Evolutionary conservation across 345 rosid genomes (phyloP).

Genomic region (Ricinus communis): DNA sequence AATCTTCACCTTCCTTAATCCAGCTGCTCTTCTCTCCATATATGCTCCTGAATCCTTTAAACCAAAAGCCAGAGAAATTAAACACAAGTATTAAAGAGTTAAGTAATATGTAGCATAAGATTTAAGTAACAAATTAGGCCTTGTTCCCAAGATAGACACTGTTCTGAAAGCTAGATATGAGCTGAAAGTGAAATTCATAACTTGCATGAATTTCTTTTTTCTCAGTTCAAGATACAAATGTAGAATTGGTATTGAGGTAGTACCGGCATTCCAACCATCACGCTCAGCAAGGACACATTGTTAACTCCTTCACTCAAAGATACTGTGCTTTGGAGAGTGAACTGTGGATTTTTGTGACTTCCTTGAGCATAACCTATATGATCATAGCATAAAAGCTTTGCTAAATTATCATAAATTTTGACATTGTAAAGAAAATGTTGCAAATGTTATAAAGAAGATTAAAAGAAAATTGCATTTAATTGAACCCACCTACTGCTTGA

Average conservation of each 20-base stretch:
- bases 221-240: too few species aligned
- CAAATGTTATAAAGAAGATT: too few species aligned
- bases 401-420: background rate
- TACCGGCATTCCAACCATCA: conserved; percentile 86
- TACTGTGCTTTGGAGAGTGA: conserved; percentile 36
- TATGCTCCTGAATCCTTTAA: conserved; percentile 67
- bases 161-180: too few species aligned
- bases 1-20: conserved; percentile 48
- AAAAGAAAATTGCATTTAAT: too few species aligned
- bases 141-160: too few species aligned
- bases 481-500: conserved; percentile 20
- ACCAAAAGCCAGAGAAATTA: background rate
- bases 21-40: conserved; percentile 57
- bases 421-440: too few species aligned
- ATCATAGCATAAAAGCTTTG: background rate
- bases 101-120: too few species aligned
- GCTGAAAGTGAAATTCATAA: too few species aligned
- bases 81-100: too few species aligned
- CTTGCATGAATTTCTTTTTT: too few species aligned
- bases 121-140: too few species aligned
- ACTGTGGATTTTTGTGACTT: conserved; percentile 28
- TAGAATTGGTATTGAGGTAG: background rate
- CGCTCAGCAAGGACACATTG: conserved; percentile 73
- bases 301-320: conserved; percentile 53
- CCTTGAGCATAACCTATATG: conserved; percentile 64